Conservation (phyloP, 768 basidiomycete species). For the Glaciozyma antarctica region DNA sequence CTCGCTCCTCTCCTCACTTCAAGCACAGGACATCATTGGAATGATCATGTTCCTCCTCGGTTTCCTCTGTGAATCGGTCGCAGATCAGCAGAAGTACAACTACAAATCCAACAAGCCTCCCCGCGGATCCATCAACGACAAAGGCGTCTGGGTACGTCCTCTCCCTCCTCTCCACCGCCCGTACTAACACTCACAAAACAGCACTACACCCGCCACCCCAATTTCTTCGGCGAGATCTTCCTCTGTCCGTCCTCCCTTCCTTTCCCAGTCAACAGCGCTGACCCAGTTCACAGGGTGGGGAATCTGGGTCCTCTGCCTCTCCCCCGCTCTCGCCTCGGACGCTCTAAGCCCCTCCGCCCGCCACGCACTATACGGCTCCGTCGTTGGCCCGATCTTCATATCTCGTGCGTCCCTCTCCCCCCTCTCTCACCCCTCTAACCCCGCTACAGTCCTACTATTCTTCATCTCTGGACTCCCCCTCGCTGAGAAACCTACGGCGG, state of each 20-base stretch:
- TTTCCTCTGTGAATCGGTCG: constrained; percentile 50
- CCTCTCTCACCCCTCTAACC: not conserved
- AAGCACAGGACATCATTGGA: constrained; percentile 50
- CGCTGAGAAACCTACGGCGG: constrained; percentile 58
- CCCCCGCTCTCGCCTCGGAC: constrained; percentile 51
- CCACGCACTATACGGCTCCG: constrained; percentile 53
- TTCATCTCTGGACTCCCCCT: constrained; percentile 63
- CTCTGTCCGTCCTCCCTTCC: constrained; percentile 21
- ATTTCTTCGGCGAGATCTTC: constrained; percentile 62
- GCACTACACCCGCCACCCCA: constrained; percentile 57
- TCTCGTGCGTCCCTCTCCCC: constrained; percentile 13
- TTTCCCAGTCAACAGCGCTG: not conserved
- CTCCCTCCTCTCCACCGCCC: not conserved
- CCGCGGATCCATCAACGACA: constrained; percentile 47
- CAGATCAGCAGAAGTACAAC: constrained; percentile 55
- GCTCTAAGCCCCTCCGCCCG: constrained; percentile 44
- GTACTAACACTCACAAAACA: constrained; percentile 39
- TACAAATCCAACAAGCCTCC: constrained; percentile 50
- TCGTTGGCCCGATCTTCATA: constrained; percentile 58
- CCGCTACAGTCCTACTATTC: constrained; percentile 51
- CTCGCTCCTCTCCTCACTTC: not conserved
- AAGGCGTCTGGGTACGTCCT: not conserved
- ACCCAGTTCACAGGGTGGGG: constrained; percentile 42
- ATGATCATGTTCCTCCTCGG: constrained; percentile 56
- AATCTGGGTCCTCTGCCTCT: constrained; percentile 44